phyloP scores from a whole-genome alignment of 2,329 filamentous ascomycete genomes.

The Chrysoporthe deuterocubensis region DNA sequence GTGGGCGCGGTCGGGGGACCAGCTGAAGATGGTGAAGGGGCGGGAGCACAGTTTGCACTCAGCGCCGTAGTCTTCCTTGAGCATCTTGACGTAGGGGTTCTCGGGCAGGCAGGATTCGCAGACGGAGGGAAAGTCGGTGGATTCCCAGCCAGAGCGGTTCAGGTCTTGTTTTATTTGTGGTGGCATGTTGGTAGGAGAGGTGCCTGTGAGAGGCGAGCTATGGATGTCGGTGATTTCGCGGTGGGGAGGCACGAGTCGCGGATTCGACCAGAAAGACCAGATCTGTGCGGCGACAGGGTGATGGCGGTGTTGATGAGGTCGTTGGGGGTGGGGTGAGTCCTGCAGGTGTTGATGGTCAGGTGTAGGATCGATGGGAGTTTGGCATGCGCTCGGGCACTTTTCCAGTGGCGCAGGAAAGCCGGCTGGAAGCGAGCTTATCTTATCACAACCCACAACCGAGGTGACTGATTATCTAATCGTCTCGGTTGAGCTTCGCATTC shows the following conservation, averaged over 20 bases:
- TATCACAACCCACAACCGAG: neutral
- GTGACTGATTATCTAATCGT: neutral
- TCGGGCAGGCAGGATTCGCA: slow-evolving; percentile 94
- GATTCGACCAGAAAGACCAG: no score
- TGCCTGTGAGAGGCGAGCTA: neutral
- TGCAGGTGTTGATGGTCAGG: neutral
- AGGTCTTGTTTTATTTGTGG: slow-evolving; percentile 96
- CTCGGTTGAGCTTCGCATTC: no score
- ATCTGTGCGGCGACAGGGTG: neutral
- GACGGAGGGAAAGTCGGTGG: slow-evolving; percentile 85
- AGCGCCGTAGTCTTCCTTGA: slow-evolving; percentile 94
- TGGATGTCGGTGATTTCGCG: neutral
- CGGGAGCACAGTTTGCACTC: slow-evolving; percentile 89
- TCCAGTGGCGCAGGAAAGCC: slow-evolving; percentile 8
- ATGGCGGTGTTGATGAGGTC: neutral
- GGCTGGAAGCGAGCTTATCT: slow-evolving; percentile 10
- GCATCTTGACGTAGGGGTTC: slow-evolving; percentile 98
- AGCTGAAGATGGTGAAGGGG: slow-evolving; percentile 93
- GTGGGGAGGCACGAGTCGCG: neutral
- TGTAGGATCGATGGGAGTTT: neutral
- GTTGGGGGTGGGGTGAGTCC: neutral
- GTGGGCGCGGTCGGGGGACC: slow-evolving; percentile 87
- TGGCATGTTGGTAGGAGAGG: slow-evolving; percentile 61
- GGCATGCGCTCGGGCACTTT: neutral
- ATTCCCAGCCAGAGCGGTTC: slow-evolving; percentile 95